Evolutionary conservation across 257 asterid genomes (phyloP).

Genomic region (Apocynum venetum): DNA sequence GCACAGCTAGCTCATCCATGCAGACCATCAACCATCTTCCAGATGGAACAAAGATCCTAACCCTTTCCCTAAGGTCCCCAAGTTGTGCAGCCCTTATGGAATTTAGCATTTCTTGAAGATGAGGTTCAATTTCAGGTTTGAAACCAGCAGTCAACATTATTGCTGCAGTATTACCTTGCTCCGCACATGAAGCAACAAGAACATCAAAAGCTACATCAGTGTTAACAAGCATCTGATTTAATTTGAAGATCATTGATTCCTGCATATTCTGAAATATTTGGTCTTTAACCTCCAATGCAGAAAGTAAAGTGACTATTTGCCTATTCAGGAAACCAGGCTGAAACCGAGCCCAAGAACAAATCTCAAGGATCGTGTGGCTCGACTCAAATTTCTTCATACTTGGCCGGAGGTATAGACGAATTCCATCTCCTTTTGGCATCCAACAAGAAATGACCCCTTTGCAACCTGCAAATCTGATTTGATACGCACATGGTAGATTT

Average conservation of each 20-base stretch:
- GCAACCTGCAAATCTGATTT: constrained; percentile 79
- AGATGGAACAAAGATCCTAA: constrained; percentile 72
- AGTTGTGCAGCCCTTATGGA: constrained; percentile 92
- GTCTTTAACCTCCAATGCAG: constrained; percentile 68
- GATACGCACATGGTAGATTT: constrained; percentile 79
- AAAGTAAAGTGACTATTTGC: constrained; percentile 76
- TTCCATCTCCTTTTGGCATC: constrained; percentile 43
- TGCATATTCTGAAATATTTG: constrained; percentile 75
- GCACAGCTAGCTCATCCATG: constrained; percentile 72
- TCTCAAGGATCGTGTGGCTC: constrained; percentile 69
- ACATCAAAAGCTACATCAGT: constrained; percentile 68
- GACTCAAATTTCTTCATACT: constrained; percentile 87
- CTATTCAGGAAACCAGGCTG: constrained; percentile 91
- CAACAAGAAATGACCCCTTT: constrained; percentile 91
- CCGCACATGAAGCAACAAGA: constrained; percentile 66
- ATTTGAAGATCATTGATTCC: constrained; percentile 56
- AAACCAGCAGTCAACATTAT: constrained; percentile 91
- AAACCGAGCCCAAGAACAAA: constrained; percentile 86
- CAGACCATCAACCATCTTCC: constrained; percentile 99
- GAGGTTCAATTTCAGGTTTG: constrained; percentile 72
- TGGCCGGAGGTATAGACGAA: constrained; percentile 47
- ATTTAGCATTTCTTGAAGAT: constrained; percentile 70
- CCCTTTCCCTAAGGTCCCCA: constrained; percentile 68
- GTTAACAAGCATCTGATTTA: constrained; percentile 61
- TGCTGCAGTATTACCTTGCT: constrained; percentile 73